Evolutionary conservation across 2,329 filamentous ascomycete species (phyloP).

Genomic region (Colletotrichum somersetense): DNA sequence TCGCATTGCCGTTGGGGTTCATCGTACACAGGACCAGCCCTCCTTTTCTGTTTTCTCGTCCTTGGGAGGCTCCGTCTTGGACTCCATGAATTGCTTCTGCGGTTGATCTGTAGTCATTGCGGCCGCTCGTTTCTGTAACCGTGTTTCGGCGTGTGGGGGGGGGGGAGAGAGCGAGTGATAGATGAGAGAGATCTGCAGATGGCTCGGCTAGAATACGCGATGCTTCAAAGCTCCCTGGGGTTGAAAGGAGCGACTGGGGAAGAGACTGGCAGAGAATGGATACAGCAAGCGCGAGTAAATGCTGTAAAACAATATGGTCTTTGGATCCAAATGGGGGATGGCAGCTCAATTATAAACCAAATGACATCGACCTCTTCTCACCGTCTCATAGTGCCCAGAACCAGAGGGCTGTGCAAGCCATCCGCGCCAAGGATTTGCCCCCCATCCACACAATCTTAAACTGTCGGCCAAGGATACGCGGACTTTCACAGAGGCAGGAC

Average conservation of each 20-base stretch:
- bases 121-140: background rate
- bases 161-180: background rate
- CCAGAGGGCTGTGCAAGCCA: slow-evolving; percentile 23
- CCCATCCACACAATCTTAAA: slow-evolving; percentile 27
- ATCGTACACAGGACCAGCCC: slow-evolving; percentile 15
- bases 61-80: slow-evolving; percentile 1
- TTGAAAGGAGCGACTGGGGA: slow-evolving; percentile 6
- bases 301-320: background rate
- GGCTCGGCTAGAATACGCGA: background rate
- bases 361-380: slow-evolving; percentile 11
- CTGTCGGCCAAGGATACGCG: slow-evolving; percentile 1
- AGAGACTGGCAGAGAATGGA: background rate
- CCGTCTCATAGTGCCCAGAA: slow-evolving; percentile 2
- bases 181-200: background rate
- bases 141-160: background rate
- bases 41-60: background rate
- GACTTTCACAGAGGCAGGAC: background rate
- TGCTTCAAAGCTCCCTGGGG: background rate
- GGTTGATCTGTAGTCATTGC: slow-evolving; percentile 16
- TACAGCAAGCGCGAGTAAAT: background rate
- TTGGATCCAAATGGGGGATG: background rate
- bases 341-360: slow-evolving; percentile 23
- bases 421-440: slow-evolving; percentile 15
- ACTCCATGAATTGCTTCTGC: slow-evolving; percentile 12
- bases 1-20: background rate